Base-by-base conservation (phyloP, 1,284 basidiomycete species). In the Takashimella tepidaria region DNA sequence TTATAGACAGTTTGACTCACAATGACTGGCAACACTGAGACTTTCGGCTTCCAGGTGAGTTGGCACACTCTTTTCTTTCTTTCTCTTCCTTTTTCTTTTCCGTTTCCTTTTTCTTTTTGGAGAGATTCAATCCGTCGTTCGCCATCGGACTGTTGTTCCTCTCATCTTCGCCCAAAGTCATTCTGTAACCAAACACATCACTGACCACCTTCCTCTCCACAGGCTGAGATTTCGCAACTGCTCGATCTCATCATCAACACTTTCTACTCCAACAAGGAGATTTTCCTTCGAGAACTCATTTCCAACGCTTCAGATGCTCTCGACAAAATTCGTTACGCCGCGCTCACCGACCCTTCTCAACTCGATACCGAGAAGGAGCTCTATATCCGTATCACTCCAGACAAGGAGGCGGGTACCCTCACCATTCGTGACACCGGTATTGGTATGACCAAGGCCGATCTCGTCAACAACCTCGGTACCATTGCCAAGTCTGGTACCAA, bases 161-260 rank as follows among this genome's bases (percentile, higher is more conserved):
- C 6, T 25, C 25, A 25, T 25, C 26, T n/a, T 49, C 51, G 47
- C 47, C 47, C 52, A 42, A 22, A 20, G 6, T 44, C 19, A 20
- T 46, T 20, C 20, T 45, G 21, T 26, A 20, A 40, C 51, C 41
- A 23, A 21, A n/a, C 43, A 41, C 27, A 24, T 11, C 26, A 16
- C 24, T 19, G 59, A 23, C 5, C 8, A 23, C 26, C 75, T 91
- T 16, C 90, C 84, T 90, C n/a, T n/a, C n/a, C n/a, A n/a, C n/a
- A 96, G 78, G 92, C 92, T 76, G 93, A 97, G 83, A 97, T 97
- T 84, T 88, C 85, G 75, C 90, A 95, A 79, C 81, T 93, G 58
- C 62, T 74, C 59, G 70, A 73, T 59, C 67, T 75, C 40, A 75
- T 76, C 67, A 62, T 64, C 54, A 61, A 60, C 55, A 58, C 52